Base-by-base conservation (phyloP, 257 asterid species). In the Fraxinus pennsylvanica region DNA sequence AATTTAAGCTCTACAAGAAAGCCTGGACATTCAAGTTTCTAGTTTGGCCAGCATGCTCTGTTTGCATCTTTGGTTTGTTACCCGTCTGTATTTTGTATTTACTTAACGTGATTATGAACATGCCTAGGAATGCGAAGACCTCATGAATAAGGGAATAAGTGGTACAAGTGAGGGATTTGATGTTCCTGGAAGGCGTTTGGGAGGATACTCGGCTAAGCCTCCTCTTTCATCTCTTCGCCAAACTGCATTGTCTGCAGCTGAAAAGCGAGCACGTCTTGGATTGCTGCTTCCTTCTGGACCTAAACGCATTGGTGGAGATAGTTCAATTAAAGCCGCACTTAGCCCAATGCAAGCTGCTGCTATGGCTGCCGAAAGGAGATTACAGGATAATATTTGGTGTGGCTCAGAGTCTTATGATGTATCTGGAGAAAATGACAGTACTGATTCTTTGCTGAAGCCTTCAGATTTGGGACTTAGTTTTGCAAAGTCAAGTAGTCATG, bases 281-380 rank as follows among this genome's bases (percentile, higher is more conserved):
- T 79, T 87, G 17, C 82, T 95, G 89, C 80, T 93, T 73, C 98
- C 97, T 74, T 84, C 96, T 68, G 99, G 99, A 61, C 92, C 98
- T 72, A 89, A 89, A 59, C 89, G 80, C 81, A 85, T 95, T 8
- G 99, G 97, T 13, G 99, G 98, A 68, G 96, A 95, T 81, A 88
- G 81, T 72, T 86, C 96, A 76, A 84, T 92, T 74, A 95, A 85
- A 96, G 81, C 59, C 79, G 87, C 94, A 29, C 96, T 95, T 73
- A 90, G 88, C 82, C 98, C 99, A 45, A 79, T 74, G 38, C 97
- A 93, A 88, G 99, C 99, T 74, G 99, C 99, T 82, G 98, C 97
- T 81, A 93, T 93, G 98, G 99, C 99, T 80, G 99, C 98, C 17
- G 99, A 92, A 86, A 91, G 98, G 89, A 93, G 99, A 86, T 83